These are phyloP conservation scores for Mrakiaceae sp. DNA, from an alignment of 1,284 basidiomycete species.

Conservation along the genomic window DNA sequence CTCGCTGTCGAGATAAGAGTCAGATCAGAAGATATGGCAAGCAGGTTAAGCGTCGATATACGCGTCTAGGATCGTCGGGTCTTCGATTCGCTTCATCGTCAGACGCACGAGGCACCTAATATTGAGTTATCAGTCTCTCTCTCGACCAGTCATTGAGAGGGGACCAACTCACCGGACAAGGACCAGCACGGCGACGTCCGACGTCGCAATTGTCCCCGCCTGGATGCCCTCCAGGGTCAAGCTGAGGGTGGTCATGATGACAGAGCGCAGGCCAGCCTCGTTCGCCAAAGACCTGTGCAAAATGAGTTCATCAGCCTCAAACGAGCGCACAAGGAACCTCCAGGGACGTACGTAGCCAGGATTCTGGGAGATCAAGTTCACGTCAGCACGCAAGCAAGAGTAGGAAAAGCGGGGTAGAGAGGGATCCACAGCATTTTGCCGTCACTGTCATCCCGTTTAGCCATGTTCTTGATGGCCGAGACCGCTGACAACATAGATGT, in stretches of 20 bases:
- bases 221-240: background rate
- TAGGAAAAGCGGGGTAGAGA: too few relatives aligned
- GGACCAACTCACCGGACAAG: background rate
- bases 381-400: too few relatives aligned
- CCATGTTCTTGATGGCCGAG: background rate
- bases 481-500: too few relatives aligned
- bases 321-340: background rate
- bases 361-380: background rate
- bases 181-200: too few relatives aligned
- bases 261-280: background rate
- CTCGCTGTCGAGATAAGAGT: background rate
- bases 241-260: background rate
- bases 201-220: background rate
- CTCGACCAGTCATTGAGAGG: background rate
- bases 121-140: background rate
- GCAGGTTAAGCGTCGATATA: background rate
- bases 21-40: background rate
- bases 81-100: slow-evolving; percentile 1
- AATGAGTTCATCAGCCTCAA: background rate
- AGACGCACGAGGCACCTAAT: slow-evolving; percentile 4
- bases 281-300: slow-evolving; percentile 3
- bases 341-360: slow-evolving; percentile 3
- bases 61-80: background rate
- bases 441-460: background rate
- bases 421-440: background rate